phyloP scores from a whole-genome alignment of 805 yeast genomes.

The Candida yuanshanica region DNA sequence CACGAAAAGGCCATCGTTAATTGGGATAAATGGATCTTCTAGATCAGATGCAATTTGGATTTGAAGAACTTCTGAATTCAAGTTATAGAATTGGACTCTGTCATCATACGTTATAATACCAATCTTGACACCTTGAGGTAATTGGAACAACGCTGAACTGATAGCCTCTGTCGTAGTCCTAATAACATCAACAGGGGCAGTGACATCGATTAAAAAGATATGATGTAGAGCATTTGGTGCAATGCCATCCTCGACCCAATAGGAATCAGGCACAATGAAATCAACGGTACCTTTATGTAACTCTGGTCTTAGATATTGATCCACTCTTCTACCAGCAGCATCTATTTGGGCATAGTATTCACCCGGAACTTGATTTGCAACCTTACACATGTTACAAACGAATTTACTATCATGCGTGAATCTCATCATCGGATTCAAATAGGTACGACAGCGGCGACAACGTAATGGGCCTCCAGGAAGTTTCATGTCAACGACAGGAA shows the following conservation, averaged over 20 bases:
- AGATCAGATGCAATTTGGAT: slow-evolving; percentile 63
- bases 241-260: slow-evolving; percentile 43
- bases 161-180: slow-evolving; percentile 66
- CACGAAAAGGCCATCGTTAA: slow-evolving; percentile 69
- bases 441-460: slow-evolving; percentile 88
- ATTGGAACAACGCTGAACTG: slow-evolving; percentile 39
- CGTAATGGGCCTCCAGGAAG: slow-evolving; percentile 64
- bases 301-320: slow-evolving; percentile 65
- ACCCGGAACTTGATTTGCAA: slow-evolving; percentile 59
- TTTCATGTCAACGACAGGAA: slow-evolving; percentile 65
- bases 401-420: slow-evolving; percentile 54
- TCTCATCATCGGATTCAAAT: slow-evolving; percentile 79
- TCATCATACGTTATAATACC: slow-evolving; percentile 76
- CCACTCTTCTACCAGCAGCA: slow-evolving; percentile 55
- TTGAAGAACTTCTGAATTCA: slow-evolving; percentile 50
- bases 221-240: slow-evolving; percentile 52
- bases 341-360: slow-evolving; percentile 65
- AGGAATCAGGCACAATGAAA: slow-evolving; percentile 67
- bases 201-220: slow-evolving; percentile 70
- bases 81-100: slow-evolving; percentile 64
- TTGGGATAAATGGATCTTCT: slow-evolving; percentile 78
- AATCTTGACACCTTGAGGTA: slow-evolving; percentile 32
- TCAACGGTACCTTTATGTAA: slow-evolving; percentile 81
- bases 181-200: slow-evolving; percentile 55
- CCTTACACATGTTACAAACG: slow-evolving; percentile 83